These are phyloP conservation scores for Pisolithus thermaeus DNA, from an alignment of 1,284 basidiomycete species.

Conservation along the genomic window DNA sequence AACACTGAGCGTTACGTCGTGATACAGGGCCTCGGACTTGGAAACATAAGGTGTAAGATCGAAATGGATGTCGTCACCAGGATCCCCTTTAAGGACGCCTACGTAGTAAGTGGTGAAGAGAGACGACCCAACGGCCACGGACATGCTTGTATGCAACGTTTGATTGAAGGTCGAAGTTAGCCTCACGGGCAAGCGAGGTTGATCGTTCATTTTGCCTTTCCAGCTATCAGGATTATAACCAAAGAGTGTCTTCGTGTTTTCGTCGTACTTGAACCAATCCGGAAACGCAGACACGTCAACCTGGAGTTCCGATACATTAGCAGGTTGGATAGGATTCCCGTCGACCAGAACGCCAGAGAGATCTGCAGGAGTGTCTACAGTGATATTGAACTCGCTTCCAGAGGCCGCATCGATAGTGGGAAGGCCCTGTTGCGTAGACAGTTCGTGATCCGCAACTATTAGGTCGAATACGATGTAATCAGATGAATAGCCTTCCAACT, in stretches of 20 bases:
- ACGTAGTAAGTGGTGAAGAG: slow-evolving; percentile 59
- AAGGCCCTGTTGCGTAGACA: slow-evolving; percentile 42
- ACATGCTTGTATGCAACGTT: slow-evolving; percentile 54
- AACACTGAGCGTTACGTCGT: slow-evolving; percentile 46
- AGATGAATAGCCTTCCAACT: slow-evolving; percentile 59
- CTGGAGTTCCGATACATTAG: slow-evolving; percentile 45
- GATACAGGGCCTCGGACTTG: slow-evolving; percentile 31
- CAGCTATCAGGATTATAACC: slow-evolving; percentile 52
- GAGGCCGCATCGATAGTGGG: slow-evolving; percentile 65
- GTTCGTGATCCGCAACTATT: slow-evolving; percentile 58
- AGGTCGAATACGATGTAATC: slow-evolving; percentile 48
- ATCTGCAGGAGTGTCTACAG: slow-evolving; percentile 53
- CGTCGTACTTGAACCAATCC: slow-evolving; percentile 64
- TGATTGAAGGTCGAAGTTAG: slow-evolving; percentile 64
- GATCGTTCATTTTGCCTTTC: slow-evolving; percentile 16
- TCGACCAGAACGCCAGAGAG: slow-evolving; percentile 60
- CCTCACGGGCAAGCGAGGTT: slow-evolving; percentile 51
- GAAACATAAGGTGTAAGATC: slow-evolving; percentile 49
- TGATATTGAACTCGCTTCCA: slow-evolving; percentile 48
- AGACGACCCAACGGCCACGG: slow-evolving; percentile 60
- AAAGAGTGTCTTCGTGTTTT: slow-evolving; percentile 46
- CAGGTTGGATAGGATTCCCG: slow-evolving; percentile 45
- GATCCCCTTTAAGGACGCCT: slow-evolving; percentile 45
- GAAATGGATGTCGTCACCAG: slow-evolving; percentile 44
- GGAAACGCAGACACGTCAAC: slow-evolving; percentile 53